Percentiles rank a stretch among this genome's conserved stretches.
These are phyloP conservation scores for Auricularia sp. DNA, from an alignment of 768 basidiomycete genomes.

Conservation along the genomic window DNA sequence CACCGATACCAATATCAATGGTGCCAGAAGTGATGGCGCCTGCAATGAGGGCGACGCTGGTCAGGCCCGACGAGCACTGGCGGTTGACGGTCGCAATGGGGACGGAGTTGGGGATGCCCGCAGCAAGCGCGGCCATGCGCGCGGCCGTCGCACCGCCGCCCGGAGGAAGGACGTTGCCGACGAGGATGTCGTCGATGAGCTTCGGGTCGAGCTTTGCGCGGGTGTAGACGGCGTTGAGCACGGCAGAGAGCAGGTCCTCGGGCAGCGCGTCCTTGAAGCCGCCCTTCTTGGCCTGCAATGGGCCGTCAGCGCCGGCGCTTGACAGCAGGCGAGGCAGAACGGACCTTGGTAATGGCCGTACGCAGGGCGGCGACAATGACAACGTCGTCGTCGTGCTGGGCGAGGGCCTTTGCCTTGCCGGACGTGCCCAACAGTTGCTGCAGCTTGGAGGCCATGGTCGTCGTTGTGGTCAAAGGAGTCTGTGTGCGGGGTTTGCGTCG, in stretches of 20 bases:
- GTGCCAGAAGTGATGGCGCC: slow-evolving; percentile 68
- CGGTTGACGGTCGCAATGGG: slow-evolving; percentile 78
- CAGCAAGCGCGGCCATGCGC: slow-evolving; percentile 77
- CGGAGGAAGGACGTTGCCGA: slow-evolving; percentile 83
- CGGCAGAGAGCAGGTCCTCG: slow-evolving; percentile 64
- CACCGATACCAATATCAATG: slow-evolving; percentile 85
- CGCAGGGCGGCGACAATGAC: slow-evolving; percentile 85
- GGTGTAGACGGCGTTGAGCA: slow-evolving; percentile 64
- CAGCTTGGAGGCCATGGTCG: not conserved
- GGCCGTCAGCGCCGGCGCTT: not conserved
- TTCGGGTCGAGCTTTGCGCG: slow-evolving; percentile 62
- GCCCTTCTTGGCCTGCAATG: slow-evolving; percentile 61
- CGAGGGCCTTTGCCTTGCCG: slow-evolving; percentile 50
- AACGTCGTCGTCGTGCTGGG: slow-evolving; percentile 74
- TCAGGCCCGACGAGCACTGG: slow-evolving; percentile 82
- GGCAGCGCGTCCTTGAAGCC: slow-evolving; percentile 86
- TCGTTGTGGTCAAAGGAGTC: too few species aligned
- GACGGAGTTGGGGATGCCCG: slow-evolving; percentile 71
- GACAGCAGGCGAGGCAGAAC: not conserved
- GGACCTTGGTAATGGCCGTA: slow-evolving; percentile 85
- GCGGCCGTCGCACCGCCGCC: slow-evolving; percentile 74
- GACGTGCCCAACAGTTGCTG: slow-evolving; percentile 5
- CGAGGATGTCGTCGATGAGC: slow-evolving; percentile 73
- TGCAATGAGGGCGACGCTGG: slow-evolving; percentile 73
- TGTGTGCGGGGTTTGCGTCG: too few species aligned